Evolutionary conservation across 352 stramenopile genomes (phyloP), one percentile per base, ranked within the genome.

Genomic region (Phytophthora tentaculata): DNA sequence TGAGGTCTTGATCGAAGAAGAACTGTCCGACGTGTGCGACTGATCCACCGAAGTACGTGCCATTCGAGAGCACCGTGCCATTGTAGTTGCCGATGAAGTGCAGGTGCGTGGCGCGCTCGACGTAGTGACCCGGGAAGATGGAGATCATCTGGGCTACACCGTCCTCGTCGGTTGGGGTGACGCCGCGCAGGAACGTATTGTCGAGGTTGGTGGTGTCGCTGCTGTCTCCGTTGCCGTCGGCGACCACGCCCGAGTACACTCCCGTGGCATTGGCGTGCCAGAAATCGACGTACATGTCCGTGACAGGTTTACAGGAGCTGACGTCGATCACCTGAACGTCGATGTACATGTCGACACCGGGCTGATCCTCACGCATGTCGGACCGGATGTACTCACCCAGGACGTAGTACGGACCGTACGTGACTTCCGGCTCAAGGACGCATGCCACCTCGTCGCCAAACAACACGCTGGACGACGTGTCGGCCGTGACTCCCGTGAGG

Each of bases 241-340:
- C 63, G 0, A 73, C 26, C 10, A 76, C 57, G 22, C 69, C 54
- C 17, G 63, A 76, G 54, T 76, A 76, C 20, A 76, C 69, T 14
- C 69, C 69, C 24, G 69, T 76, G 20, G 64, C 57, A 26, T 76
- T 76, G 10, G 63, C 66, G 54, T 76, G 69, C 69, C 67, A 74
- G 50, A 71, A 74, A 43, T 74, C 67, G 14, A 74, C 54, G 51
- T 71, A 74, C 55, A 71, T 64, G 51, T 71, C 39, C 7, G 43
- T 55, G 20, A 75, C 67, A 19, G 67, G 67, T 29, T 71, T 26
- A 13, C 67, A 75, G 14, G 67, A 57, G 19, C 58, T 71, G 23
- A 75, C 67, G 10, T 75, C 67, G 44, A 75, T 67, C 23, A 75
- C 50, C 22, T 75, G 67, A 14, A 71, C 9, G 22, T 70, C 67